Evolutionary conservation across 1,139 yeast genomes (phyloP).

Genomic region (Groenewaldozyma sp.): DNA sequence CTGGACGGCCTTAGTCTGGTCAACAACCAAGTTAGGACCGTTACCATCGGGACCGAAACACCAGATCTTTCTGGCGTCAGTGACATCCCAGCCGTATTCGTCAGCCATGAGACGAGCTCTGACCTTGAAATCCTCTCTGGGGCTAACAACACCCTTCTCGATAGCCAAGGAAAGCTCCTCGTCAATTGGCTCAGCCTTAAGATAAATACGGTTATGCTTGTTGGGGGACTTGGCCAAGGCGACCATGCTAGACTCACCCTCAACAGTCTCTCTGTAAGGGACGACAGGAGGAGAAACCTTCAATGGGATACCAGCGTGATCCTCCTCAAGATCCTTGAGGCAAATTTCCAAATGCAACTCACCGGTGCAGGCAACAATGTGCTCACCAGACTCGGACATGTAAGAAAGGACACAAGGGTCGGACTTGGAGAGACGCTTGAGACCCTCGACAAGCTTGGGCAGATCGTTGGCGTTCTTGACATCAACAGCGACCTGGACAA

Average conservation of each 20-base stretch:
- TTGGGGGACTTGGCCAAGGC: conserved; percentile 99
- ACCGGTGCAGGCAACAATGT: conserved; percentile 99
- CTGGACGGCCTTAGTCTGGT: conserved; percentile 99
- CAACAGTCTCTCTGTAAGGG: conserved; percentile 98
- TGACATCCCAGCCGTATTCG: conserved; percentile 98
- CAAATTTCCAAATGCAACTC: conserved; percentile 99
- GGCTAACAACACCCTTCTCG: conserved; percentile 83
- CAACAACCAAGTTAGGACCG: conserved; percentile 98
- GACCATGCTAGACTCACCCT: conserved; percentile 83
- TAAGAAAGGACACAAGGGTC: conserved; percentile 94
- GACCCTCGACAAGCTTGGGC: conserved; percentile 99
- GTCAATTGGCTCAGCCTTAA: conserved; percentile 91
- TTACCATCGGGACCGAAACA: conserved; percentile 99
- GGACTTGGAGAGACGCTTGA: conserved; percentile 98
- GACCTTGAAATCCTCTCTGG: conserved; percentile 98
- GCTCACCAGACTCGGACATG: conserved; percentile 97
- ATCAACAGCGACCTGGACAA: conserved; percentile 98
- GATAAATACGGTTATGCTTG: conserved; percentile 99
- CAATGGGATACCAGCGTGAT: conserved; percentile 99
- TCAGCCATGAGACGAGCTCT: conserved; percentile 99
- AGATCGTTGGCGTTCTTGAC: conserved; percentile 99
- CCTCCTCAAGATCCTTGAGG: conserved; percentile 91
- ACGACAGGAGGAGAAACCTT: conserved; percentile 97
- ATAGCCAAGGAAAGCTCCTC: conserved; percentile 92
- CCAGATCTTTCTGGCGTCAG: conserved; percentile 99